These are phyloP conservation scores for Terana coerulea DNA, from an alignment of 768 basidiomycete species.

Conservation along the genomic window DNA sequence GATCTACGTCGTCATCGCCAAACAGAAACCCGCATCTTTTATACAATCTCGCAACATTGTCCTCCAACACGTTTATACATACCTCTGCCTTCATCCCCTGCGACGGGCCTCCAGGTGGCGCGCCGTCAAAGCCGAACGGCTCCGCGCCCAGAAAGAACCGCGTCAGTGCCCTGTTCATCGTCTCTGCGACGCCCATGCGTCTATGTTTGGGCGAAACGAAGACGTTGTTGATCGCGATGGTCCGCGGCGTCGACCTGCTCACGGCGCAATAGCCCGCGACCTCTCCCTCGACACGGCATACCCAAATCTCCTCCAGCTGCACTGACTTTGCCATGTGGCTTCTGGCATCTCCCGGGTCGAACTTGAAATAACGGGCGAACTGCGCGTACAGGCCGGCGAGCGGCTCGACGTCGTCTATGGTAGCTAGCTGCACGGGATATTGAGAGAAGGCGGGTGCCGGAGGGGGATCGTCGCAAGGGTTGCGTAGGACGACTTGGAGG, in stretches of 20 bases:
- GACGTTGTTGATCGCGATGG: constrained; percentile 16
- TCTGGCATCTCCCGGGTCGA: not conserved
- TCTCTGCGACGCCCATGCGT: constrained; percentile 15
- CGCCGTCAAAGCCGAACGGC: constrained; percentile 4
- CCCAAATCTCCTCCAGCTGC: not conserved
- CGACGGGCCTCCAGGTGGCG: not conserved
- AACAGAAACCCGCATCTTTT: constrained; percentile 8
- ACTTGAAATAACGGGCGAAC: not conserved
- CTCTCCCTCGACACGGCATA: not conserved
- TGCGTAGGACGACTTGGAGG: constrained; percentile 1
- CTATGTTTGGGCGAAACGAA: constrained; percentile 13
- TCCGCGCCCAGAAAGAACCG: constrained; percentile 17
- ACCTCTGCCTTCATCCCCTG: constrained; percentile 13
- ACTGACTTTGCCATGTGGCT: not conserved
- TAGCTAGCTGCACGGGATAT: not conserved
- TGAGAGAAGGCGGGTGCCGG: not conserved
- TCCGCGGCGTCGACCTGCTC: constrained; percentile 14
- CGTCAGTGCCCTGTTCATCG: constrained; percentile 13
- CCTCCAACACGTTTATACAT: constrained; percentile 6
- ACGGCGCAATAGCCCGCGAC: constrained; percentile 10
- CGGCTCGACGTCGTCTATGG: constrained; percentile 3
- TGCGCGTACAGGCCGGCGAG: constrained; percentile 7
- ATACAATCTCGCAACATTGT: constrained; percentile 7
- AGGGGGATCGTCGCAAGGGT: constrained; percentile 11
- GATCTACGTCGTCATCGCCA: not conserved